These are phyloP conservation scores for Panicum virgatum DNA, from an alignment of 202 grass and related monocot genomes.

Conservation along the genomic window DNA sequence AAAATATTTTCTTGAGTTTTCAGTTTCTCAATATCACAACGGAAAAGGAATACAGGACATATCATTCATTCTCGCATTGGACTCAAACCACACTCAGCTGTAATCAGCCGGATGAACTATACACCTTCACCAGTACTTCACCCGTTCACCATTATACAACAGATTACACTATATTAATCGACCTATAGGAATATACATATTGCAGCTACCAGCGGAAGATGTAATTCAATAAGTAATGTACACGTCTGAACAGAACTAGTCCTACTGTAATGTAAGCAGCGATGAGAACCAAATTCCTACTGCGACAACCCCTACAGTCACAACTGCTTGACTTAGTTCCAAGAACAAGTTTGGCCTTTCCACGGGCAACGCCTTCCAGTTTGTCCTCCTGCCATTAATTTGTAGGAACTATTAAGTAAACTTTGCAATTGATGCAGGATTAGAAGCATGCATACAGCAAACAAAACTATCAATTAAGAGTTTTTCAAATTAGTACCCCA, in stretches of 20 bases:
- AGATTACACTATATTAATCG: slow-evolving; percentile 1
- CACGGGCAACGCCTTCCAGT: slow-evolving; percentile 78
- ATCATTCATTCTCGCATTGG: neutral
- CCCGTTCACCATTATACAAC: slow-evolving; percentile 7
- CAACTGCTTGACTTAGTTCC: slow-evolving; percentile 92
- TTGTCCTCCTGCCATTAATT: slow-evolving; percentile 66
- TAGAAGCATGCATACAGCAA: neutral
- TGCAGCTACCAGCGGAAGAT: slow-evolving; percentile 26
- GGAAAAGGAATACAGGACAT: neutral
- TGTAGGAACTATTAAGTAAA: slow-evolving; percentile 16
- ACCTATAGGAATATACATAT: slow-evolving; percentile 38
- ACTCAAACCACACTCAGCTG: neutral
- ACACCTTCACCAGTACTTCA: slow-evolving; percentile 31
- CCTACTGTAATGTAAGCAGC: slow-evolving; percentile 58
- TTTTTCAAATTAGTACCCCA: slow-evolving; percentile 63
- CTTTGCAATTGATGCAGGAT: neutral
- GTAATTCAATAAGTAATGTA: slow-evolving; percentile 14
- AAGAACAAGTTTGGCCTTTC: slow-evolving; percentile 70
- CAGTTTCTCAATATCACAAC: neutral
- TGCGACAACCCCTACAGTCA: slow-evolving; percentile 70
- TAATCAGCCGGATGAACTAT: neutral
- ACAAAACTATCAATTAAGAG: slow-evolving; percentile 24
- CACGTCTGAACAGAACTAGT: slow-evolving; percentile 36
- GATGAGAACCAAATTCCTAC: slow-evolving; percentile 87
- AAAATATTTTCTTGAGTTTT: neutral